Conservation (phyloP, 306 rosid genomes). For the Begonia loranthoides region DNA sequence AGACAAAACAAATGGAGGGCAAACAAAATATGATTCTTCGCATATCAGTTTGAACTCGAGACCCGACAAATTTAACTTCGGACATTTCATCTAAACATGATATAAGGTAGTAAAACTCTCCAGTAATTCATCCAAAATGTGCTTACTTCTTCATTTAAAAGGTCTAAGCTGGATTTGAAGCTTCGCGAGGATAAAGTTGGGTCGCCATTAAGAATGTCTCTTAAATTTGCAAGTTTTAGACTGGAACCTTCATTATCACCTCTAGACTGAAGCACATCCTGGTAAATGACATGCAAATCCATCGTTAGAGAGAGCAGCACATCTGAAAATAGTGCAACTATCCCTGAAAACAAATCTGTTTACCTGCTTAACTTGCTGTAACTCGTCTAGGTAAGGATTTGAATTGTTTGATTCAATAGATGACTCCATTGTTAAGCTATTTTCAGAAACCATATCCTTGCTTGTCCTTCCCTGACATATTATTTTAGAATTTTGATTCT, state of each 20-base stretch:
- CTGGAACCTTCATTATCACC: slow-evolving; percentile 24
- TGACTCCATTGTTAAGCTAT: slow-evolving; percentile 4
- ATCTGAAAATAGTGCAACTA: no score
- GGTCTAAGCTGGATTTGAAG: slow-evolving; percentile 74
- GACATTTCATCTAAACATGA: no score
- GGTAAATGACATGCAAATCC: slow-evolving; percentile 11
- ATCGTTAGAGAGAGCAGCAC: slow-evolving; percentile 4
- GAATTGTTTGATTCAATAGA: slow-evolving; percentile 16
- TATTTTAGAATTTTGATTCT: slow-evolving; percentile 5
- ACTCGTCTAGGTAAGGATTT: slow-evolving; percentile 4
- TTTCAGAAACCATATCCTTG: slow-evolving; percentile 1
- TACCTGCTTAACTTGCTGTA: slow-evolving; percentile 39
- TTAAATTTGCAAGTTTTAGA: slow-evolving; percentile 19
- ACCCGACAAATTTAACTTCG: no score
- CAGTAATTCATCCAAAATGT: no score
- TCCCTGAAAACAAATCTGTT: not conserved
- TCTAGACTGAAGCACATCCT: slow-evolving; percentile 33
- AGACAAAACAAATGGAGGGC: not conserved
- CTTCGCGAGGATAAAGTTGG: slow-evolving; percentile 19
- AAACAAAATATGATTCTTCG: no score
- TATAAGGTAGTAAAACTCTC: no score
- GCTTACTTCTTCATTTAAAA: slow-evolving; percentile 61
- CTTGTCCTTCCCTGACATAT: not conserved
- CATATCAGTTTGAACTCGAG: no score
- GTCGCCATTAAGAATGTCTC: slow-evolving; percentile 18